Conservation (phyloP, 139 green algal genomes). For the Closterium sp. region DNA sequence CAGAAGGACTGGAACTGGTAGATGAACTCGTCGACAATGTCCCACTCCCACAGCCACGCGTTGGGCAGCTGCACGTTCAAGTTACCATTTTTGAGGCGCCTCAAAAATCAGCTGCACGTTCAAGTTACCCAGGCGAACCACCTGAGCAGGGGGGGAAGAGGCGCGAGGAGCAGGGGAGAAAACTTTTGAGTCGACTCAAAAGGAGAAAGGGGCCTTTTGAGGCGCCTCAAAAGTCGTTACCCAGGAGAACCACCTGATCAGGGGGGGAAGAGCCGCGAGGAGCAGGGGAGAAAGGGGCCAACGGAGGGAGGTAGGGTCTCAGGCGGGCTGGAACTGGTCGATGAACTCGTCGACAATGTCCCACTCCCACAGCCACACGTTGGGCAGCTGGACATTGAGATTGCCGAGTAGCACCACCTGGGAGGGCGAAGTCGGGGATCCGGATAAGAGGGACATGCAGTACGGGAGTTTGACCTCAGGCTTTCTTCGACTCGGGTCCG, state of each 20-base stretch:
- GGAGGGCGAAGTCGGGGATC: conserved; percentile 30
- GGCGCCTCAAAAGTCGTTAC: too few relatives aligned
- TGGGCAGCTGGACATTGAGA: conserved; percentile 97
- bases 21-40: conserved; percentile 98
- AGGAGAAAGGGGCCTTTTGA: too few relatives aligned
- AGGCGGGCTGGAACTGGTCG: conserved; percentile 95
- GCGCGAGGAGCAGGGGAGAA: background rate
- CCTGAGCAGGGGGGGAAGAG: too few relatives aligned
- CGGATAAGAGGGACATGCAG: background rate
- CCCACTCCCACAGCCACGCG: conserved; percentile 96
- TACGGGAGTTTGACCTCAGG: conserved; percentile 34
- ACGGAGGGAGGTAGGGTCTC: conserved; percentile 47
- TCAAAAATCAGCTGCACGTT: too few relatives aligned
- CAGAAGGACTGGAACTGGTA: conserved; percentile 94
- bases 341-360: conserved; percentile 99
- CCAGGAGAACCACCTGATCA: too few relatives aligned
- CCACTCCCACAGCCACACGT: conserved; percentile 86
- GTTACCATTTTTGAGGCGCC: too few relatives aligned
- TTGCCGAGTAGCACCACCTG: conserved; percentile 84
- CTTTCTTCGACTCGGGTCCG: too few relatives aligned
- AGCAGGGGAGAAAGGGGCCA: background rate
- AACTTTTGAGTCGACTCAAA: background rate
- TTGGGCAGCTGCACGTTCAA: conserved; percentile 98
- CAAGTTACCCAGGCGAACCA: conserved; percentile 85
- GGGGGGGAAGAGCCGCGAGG: too few relatives aligned